Conservation (phyloP, 2,329 filamentous ascomycete species). For the Epichloe amarillans region DNA sequence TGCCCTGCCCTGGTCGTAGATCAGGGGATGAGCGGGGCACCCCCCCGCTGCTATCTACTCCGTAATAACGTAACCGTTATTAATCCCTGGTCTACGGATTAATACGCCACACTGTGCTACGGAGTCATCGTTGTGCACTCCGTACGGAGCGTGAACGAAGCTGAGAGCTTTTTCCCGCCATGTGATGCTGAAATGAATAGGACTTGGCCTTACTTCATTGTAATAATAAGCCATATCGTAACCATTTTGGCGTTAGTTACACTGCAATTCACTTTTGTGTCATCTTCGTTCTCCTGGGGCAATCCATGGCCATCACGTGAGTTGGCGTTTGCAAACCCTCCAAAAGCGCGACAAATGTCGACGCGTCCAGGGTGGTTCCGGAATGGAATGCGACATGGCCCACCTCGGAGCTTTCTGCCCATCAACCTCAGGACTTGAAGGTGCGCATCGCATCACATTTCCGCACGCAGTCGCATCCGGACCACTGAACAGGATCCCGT, state of each 20-base stretch:
- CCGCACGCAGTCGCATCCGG: background rate
- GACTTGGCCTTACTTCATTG: too few species aligned
- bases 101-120: background rate
- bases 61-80: background rate
- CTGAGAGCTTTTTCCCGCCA: background rate
- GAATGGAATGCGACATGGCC: background rate
- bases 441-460: too few species aligned
- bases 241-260: too few species aligned
- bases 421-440: background rate
- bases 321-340: background rate
- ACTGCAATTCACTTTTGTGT: too few species aligned
- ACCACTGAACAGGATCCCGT: background rate
- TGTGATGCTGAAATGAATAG: too few species aligned
- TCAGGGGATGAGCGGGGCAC: background rate
- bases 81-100: background rate
- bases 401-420: background rate
- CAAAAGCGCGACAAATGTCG: background rate
- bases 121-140: background rate
- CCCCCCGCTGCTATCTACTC: background rate
- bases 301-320: background rate
- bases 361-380: slow-evolving; percentile 1
- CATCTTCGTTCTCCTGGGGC: too few species aligned
- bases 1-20: background rate
- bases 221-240: too few species aligned
- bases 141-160: too few species aligned